These are phyloP conservation scores for Crinitomyces ghanaensis DNA, from an alignment of 805 yeast genomes.

Conservation along the genomic window DNA sequence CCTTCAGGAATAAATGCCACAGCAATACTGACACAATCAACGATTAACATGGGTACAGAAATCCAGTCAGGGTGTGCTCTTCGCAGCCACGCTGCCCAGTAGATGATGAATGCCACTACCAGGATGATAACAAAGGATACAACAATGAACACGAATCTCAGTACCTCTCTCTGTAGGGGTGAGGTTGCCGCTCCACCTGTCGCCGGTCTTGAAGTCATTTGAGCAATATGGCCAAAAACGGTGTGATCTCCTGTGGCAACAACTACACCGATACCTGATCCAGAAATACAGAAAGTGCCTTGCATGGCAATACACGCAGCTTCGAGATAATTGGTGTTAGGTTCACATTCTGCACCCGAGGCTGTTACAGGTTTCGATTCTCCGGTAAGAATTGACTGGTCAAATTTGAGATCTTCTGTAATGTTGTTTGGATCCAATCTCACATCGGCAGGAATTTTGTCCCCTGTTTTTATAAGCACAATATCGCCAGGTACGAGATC, in stretches of 20 bases:
- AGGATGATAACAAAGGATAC: slow-evolving; percentile 12
- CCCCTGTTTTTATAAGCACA: slow-evolving; percentile 29
- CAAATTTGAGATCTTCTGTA: slow-evolving; percentile 33
- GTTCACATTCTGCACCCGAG: slow-evolving; percentile 7
- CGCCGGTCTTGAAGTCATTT: slow-evolving; percentile 30
- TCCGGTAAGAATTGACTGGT: slow-evolving; percentile 39
- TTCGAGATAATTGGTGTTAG: slow-evolving; percentile 27
- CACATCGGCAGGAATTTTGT: slow-evolving; percentile 38
- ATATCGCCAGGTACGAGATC: slow-evolving; percentile 37
- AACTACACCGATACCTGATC: slow-evolving; percentile 35
- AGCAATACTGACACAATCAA: slow-evolving; percentile 33
- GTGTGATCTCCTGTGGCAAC: slow-evolving; percentile 36
- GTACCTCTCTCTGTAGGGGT: slow-evolving; percentile 20
- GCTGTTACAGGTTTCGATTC: slow-evolving; percentile 33
- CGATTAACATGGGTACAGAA: slow-evolving; percentile 27
- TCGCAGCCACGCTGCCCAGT: slow-evolving; percentile 37
- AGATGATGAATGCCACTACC: slow-evolving; percentile 15
- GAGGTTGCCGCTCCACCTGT: slow-evolving; percentile 28
- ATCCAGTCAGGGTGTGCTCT: slow-evolving; percentile 32
- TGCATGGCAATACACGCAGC: slow-evolving; percentile 34
- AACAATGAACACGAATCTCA: slow-evolving; percentile 20
- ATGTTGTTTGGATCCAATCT: slow-evolving; percentile 30
- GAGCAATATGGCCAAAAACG: slow-evolving; percentile 37
- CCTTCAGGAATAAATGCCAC: slow-evolving; percentile 43
- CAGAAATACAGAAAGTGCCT: slow-evolving; percentile 35